Conservation (phyloP, 495 filamentous ascomycete species). For the Entonaema liquescens region DNA sequence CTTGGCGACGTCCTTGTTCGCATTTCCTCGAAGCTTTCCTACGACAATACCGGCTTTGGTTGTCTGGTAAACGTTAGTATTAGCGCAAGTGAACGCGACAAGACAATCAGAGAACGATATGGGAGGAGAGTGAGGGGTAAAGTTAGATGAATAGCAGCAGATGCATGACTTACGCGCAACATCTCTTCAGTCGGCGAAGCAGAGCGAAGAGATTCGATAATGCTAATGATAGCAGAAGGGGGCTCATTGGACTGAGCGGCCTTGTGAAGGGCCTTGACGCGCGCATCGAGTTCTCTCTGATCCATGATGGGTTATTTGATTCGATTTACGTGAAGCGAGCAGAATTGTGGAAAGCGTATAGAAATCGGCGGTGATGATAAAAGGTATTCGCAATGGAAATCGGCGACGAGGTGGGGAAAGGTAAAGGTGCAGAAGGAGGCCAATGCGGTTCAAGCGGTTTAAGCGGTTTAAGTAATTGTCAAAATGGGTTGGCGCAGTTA, state of each 20-base stretch:
- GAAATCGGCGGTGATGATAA: conserved; percentile 2
- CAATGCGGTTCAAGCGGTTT: neutral
- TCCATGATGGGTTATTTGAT: conserved; percentile 66
- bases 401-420: conserved; percentile 1
- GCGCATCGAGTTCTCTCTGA: conserved; percentile 76
- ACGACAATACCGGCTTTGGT: conserved; percentile 91
- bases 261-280: conserved; percentile 78
- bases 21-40: conserved; percentile 79
- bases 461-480: neutral
- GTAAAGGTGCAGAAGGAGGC: neutral
- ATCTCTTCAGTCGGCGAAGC: conserved; percentile 89
- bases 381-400: neutral
- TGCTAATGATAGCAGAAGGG: conserved; percentile 65
- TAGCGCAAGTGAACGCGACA: neutral
- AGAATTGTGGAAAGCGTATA: neutral
- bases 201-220: conserved; percentile 80
- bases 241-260: conserved; percentile 74
- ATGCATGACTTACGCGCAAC: conserved; percentile 64
- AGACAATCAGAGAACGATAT: neutral
- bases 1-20: conserved; percentile 76
- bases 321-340: neutral
- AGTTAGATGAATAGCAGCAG: neutral
- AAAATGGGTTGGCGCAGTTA: neutral
- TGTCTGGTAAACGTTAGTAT: conserved; percentile 55
- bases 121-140: neutral